These are phyloP conservation scores for Pseudonitzschia delicatissima DNA, from an alignment of 108 stramenopile species.

Conservation along the genomic window DNA sequence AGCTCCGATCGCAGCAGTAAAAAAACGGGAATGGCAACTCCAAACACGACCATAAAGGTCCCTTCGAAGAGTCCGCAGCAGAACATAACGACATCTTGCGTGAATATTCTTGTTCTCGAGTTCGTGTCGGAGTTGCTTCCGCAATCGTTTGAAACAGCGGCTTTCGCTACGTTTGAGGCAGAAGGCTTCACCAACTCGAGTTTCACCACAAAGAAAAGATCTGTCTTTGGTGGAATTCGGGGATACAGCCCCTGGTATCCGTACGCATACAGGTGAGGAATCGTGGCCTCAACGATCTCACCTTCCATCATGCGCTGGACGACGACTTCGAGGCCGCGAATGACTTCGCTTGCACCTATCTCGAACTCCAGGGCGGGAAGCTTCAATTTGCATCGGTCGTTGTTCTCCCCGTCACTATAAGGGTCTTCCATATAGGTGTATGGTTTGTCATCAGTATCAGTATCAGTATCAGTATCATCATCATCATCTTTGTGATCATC, in stretches of 20 bases:
- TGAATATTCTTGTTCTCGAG: too few relatives aligned
- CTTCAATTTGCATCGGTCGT: background rate
- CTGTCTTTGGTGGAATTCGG: conserved; percentile 43
- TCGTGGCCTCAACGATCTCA: conserved; percentile 51
- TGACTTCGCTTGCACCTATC: conserved; percentile 70
- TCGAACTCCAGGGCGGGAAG: conserved; percentile 65
- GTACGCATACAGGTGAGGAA: conserved; percentile 77
- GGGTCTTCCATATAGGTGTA: background rate
- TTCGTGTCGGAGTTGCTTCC: too few relatives aligned
- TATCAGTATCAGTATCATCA: background rate
- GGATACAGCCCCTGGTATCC: conserved; percentile 76
- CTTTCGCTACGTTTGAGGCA: too few relatives aligned
- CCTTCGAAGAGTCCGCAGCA: too few relatives aligned
- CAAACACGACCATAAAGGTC: too few relatives aligned
- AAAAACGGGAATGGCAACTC: too few relatives aligned
- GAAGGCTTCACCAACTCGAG: background rate
- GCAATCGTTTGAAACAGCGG: too few relatives aligned
- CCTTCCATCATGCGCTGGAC: conserved; percentile 45
- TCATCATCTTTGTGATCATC: background rate
- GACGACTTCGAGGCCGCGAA: conserved; percentile 66
- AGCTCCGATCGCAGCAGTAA: too few relatives aligned
- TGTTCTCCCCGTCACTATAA: background rate
- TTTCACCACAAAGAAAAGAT: background rate
- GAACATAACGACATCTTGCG: too few relatives aligned
- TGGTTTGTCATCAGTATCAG: background rate